A percentile compares a stretch with the other conserved stretches of the same genome.
Evolutionary conservation across 164 flowering plant genomes (phyloP).

Genomic region (Macadamia tetraphylla): DNA sequence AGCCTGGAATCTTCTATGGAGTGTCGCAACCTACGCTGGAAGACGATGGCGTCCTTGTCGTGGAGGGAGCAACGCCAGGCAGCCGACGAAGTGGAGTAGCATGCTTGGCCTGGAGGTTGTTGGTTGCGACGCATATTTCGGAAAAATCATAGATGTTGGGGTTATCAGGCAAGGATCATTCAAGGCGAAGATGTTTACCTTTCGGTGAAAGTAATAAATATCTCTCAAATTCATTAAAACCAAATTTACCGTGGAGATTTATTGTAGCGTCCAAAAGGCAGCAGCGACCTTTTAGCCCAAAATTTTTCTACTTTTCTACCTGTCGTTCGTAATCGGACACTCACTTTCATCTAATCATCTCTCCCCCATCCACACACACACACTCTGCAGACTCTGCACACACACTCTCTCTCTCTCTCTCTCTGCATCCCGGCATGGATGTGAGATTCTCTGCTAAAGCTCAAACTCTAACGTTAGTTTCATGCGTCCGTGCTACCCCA

Average conservation of each 20-base stretch:
- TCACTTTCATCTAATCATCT: neutral
- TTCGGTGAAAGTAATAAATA: no score
- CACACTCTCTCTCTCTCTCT: conserved; percentile 9
- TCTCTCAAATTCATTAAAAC: no score
- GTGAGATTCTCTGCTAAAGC: conserved; percentile 35
- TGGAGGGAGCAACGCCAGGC: conserved; percentile 68
- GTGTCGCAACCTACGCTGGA: conserved; percentile 59
- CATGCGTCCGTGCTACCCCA: conserved; percentile 12
- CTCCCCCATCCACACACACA: conserved; percentile 12
- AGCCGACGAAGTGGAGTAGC: conserved; percentile 42
- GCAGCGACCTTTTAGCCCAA: conserved; percentile 1
- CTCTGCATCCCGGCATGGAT: conserved; percentile 34
- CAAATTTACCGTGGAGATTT: no score
- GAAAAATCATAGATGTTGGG: conserved; percentile 44
- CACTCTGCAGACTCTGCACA: neutral
- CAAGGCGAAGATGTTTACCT: conserved; percentile 14
- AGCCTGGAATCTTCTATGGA: conserved; percentile 27
- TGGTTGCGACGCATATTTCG: conserved; percentile 48
- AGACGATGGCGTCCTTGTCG: conserved; percentile 35
- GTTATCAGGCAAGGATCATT: conserved; percentile 28
- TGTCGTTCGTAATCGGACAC: conserved; percentile 7
- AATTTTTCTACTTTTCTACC: neutral
- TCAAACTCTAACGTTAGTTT: conserved; percentile 22
- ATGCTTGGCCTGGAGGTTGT: conserved; percentile 35
- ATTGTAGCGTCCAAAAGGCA: no score